These are phyloP conservation scores for Curvularia lunata DNA, from an alignment of 2,329 filamentous ascomycete genomes.

Conservation along the genomic window DNA sequence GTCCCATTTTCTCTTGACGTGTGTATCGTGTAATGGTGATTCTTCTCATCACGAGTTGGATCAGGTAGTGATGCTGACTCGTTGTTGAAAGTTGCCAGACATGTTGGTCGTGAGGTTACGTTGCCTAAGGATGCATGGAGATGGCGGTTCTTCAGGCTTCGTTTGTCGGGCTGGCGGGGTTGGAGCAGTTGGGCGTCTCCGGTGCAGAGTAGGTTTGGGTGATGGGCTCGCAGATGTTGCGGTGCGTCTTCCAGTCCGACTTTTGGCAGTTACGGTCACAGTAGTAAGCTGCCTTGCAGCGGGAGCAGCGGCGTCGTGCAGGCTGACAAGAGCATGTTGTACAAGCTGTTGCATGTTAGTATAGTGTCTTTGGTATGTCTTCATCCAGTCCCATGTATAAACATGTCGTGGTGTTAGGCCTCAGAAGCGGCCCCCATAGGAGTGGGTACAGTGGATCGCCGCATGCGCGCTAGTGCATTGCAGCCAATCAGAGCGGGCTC, in stretches of 20 bases:
- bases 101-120: not conserved
- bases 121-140: not conserved
- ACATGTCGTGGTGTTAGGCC: conserved; percentile 13
- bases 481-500: conserved; percentile 32
- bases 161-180: conserved; percentile 32
- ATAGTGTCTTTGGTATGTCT: conserved; percentile 4
- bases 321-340: conserved; percentile 33
- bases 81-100: not conserved
- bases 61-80: not conserved
- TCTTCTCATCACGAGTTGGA: not conserved
- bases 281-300: conserved; percentile 56
- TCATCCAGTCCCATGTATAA: not conserved
- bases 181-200: conserved; percentile 37
- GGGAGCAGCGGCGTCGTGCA: conserved; percentile 51
- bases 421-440: conserved; percentile 12
- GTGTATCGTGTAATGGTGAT: not conserved
- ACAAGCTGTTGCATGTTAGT: conserved; percentile 27
- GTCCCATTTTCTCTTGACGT: not conserved
- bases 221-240: conserved; percentile 51
- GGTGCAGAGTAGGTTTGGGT: conserved; percentile 32
- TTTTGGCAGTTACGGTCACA: conserved; percentile 62
- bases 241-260: conserved; percentile 59
- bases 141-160: conserved; percentile 19
- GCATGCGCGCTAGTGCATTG: conserved; percentile 22
- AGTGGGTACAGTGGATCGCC: conserved; percentile 24